phyloP scores from a whole-genome alignment of 2,329 filamentous ascomycete genomes.

The Paecilomyces sp. region DNA sequence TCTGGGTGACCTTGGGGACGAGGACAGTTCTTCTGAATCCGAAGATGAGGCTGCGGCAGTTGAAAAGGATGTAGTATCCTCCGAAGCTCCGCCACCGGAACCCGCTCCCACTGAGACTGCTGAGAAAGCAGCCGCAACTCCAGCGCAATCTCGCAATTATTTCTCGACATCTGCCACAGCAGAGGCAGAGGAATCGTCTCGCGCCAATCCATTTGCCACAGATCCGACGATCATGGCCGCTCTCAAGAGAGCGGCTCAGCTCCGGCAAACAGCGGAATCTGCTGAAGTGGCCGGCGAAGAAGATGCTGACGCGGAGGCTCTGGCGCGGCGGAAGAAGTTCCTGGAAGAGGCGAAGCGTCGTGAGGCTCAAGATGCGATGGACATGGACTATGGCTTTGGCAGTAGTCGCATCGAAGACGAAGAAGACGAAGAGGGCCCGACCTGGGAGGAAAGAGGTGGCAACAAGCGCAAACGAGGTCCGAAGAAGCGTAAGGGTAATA shows the following conservation, averaged over 20 bases:
- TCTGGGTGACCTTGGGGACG: slow-evolving; percentile 46
- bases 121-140: slow-evolving; percentile 7
- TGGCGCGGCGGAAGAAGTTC: slow-evolving; percentile 66
- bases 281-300: slow-evolving; percentile 15
- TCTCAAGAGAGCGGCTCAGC: slow-evolving; percentile 71
- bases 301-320: slow-evolving; percentile 53
- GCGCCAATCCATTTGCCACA: slow-evolving; percentile 44
- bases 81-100: slow-evolving; percentile 1
- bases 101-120: slow-evolving; percentile 4
- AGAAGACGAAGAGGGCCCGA: slow-evolving; percentile 67
- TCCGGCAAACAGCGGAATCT: slow-evolving; percentile 42
- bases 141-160: slow-evolving; percentile 40
- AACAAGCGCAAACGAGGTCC: slow-evolving; percentile 48
- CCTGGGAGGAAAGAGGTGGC: slow-evolving; percentile 28
- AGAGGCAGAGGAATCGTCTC: slow-evolving; percentile 43
- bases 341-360: slow-evolving; percentile 51
- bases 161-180: slow-evolving; percentile 36
- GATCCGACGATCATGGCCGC: slow-evolving; percentile 78
- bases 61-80: slow-evolving; percentile 9
- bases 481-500: slow-evolving; percentile 46
- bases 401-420: slow-evolving; percentile 81
- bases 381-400: slow-evolving; percentile 93
- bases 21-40: slow-evolving; percentile 36
- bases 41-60: slow-evolving; percentile 34
- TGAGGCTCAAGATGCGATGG: slow-evolving; percentile 74